Base-by-base conservation (phyloP, 345 rosid species). In the Conringia planisiliqua region DNA sequence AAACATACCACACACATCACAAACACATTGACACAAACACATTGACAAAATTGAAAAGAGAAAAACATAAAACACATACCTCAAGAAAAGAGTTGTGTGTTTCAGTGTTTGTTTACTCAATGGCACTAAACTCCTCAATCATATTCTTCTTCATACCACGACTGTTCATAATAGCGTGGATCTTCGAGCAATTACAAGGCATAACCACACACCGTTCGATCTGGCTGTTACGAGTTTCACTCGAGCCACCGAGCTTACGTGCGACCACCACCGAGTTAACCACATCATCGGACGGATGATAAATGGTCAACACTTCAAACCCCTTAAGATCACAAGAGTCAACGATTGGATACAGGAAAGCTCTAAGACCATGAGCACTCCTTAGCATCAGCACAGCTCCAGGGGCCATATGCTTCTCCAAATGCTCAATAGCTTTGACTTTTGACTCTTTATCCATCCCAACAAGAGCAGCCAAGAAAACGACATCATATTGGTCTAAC, bases 311-410 rank as follows among this genome's bases (percentile, higher is more conserved):
- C 44, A 90, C 86, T 76, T 91, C 87, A 13, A 94, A 94, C 7
- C 92, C 93, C 22, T 66, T 79, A 16, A 94, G 83, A 73, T 94
- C 98, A 71, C 66, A 73, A 39, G 86, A 83, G 56, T 91, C 84
- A 43, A 94, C 80, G 39, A 91, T 86, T 0, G 98, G 98, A 70
- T 94, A 94, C 32, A 94, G 93, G 58, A 94, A 91, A 60, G 89
- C 92, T 62, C 98, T 79, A 70, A 96, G 95, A 2, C 90, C 92
- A 54, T 94, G 92, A 11, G 98, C 96, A 66, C 98, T 94, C 80
- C 98, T 83, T 20, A 89, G 74, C 95, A 93, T 79, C 60, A 90
- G 35, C 14, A 87, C 46, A 32, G 95, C 88, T 7, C 84, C 91
- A 0, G 87, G 88, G 62, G 86, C 84, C 98, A 90, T 90, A 43